phyloP scores from a whole-genome alignment of 129 eudicot genomes.

The Tagetes erecta region DNA sequence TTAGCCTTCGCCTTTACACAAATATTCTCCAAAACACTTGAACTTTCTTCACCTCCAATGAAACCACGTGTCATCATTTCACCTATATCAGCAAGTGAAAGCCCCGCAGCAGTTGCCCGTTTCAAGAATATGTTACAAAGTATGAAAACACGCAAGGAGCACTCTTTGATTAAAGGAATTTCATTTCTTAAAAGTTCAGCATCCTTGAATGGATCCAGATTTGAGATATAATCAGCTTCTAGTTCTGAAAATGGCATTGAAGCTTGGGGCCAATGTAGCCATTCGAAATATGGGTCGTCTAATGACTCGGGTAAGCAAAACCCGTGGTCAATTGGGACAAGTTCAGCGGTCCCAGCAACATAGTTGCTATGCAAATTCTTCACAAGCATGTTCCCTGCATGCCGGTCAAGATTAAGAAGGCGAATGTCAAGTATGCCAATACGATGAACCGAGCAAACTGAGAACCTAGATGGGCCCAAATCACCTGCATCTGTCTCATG shows the following conservation, averaged over 20 bases:
- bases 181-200: constrained; percentile 74
- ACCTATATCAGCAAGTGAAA: constrained; percentile 84
- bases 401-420: constrained; percentile 84
- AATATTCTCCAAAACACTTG: constrained; percentile 66
- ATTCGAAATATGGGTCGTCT: constrained; percentile 96
- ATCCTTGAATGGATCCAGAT: constrained; percentile 78
- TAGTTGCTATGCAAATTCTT: constrained; percentile 53
- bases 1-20: constrained; percentile 58
- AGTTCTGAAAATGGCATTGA: constrained; percentile 78
- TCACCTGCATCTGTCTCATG: constrained; percentile 92
- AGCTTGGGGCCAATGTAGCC: constrained; percentile 99
- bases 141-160: constrained; percentile 78
- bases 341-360: constrained; percentile 59
- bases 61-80: constrained; percentile 95
- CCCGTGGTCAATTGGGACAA: constrained; percentile 95
- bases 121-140: constrained; percentile 81
- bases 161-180: constrained; percentile 76
- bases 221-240: constrained; percentile 73
- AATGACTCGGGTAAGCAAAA: constrained; percentile 88
- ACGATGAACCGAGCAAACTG: constrained; percentile 69
- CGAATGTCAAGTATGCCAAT: constrained; percentile 85
- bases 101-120: constrained; percentile 67
- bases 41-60: constrained; percentile 68
- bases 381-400: constrained; percentile 90
- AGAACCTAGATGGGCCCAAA: constrained; percentile 84